Conservation (phyloP, 2,329 filamentous ascomycete species). For the Aaosphaeria arxii region DNA sequence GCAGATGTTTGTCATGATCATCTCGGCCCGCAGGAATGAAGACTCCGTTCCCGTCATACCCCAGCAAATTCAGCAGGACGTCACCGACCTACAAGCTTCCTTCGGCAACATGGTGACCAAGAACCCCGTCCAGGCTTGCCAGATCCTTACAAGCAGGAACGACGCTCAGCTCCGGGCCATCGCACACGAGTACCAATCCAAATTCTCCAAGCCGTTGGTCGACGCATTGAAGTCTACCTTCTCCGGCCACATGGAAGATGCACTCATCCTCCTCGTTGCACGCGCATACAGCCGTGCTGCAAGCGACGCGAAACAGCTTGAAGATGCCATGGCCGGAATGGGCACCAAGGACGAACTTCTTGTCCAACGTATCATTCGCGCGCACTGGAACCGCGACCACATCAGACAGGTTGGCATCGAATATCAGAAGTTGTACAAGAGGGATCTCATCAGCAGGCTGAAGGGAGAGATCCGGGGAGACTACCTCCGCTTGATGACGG, state of each 20-base stretch:
- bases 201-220: constrained; percentile 69
- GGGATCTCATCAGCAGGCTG: constrained; percentile 66
- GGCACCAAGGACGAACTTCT: constrained; percentile 85
- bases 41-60: constrained; percentile 73
- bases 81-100: constrained; percentile 71
- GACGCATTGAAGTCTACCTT: constrained; percentile 78
- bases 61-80: constrained; percentile 71
- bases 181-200: constrained; percentile 67
- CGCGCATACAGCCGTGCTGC: constrained; percentile 76
- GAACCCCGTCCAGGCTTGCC: constrained; percentile 74
- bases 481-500: constrained; percentile 74
- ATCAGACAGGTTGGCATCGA: constrained; percentile 76
- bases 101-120: constrained; percentile 63
- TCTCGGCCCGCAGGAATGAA: constrained; percentile 71
- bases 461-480: constrained; percentile 82
- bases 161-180: constrained; percentile 85
- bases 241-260: constrained; percentile 87
- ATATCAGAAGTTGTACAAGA: constrained; percentile 69
- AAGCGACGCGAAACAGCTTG: constrained; percentile 78
- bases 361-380: constrained; percentile 71
- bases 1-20: constrained; percentile 77
- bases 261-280: constrained; percentile 75
- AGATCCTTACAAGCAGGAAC: constrained; percentile 71
- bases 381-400: constrained; percentile 77
- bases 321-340: constrained; percentile 80